Base-by-base conservation (phyloP, 495 filamentous ascomycete species). In the Penicillium lagena region DNA sequence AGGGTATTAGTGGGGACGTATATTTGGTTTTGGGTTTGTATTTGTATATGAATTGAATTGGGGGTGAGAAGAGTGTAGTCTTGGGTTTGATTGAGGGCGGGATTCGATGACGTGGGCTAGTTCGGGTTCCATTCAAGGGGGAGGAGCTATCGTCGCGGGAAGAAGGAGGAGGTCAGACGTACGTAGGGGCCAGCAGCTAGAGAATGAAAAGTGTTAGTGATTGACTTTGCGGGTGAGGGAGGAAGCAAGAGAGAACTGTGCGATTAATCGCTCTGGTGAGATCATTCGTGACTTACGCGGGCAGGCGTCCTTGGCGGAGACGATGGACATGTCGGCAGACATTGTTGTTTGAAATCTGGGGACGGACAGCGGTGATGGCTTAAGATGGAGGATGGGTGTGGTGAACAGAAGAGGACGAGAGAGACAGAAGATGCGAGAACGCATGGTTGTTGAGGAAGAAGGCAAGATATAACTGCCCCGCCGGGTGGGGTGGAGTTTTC, bases 151-250 rank as follows among this genome's bases (percentile, higher is more conserved):
- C 17, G 38, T 35, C 38, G 46, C 43, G 42, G 44, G 42, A 22
- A 30, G 17, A 15, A 35, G 35, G 30, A 15, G 11, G 45, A 13
- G 35, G 39, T n/a, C n/a, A 32, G 50, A 63, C 75, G 58, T 70
- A 79, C 77, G 64, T 80, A 80, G 42, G 77, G 76, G 34, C 78
- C 77, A 27, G 75, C 77, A 50, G 74, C 78, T 80, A 52, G 13
- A 35, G 9, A 9, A 29, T 33, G 29, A 27, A 6, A 35, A 11
- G 8, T 8, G 60, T 81, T 70, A 78, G 72, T 52, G 46, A 46
- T 37, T 45, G 35, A 12, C 12, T 10, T 6, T 42, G 22, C 22
- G 4, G 22, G 22, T 22, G 22, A 22, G 22, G 17, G 22, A 22
- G 22, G 22, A 22, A 22, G 22, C 22, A 22, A 22, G 22, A 22